phyloP scores from a whole-genome alignment of 2,329 filamentous ascomycete genomes.

The Lomentospora prolificans region DNA sequence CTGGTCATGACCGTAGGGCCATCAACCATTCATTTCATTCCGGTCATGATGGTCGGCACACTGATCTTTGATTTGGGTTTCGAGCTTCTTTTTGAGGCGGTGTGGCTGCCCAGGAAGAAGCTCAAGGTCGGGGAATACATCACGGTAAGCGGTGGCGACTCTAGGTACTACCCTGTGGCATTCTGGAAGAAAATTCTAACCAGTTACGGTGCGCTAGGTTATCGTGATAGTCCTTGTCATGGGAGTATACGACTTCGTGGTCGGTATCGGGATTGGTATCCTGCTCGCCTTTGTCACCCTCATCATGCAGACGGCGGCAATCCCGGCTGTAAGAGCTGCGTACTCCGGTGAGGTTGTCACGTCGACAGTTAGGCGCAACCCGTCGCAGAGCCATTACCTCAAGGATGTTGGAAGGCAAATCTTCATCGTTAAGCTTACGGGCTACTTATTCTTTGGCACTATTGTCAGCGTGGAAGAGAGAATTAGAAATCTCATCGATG shows the following conservation, averaged over 20 bases:
- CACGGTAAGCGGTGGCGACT: conserved; percentile 43
- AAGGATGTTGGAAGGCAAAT: conserved; percentile 80
- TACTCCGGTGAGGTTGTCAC: conserved; percentile 83
- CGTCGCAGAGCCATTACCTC: conserved; percentile 78
- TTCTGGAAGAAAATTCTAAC: conserved; percentile 60
- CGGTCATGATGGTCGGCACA: conserved; percentile 91
- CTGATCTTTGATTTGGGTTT: conserved; percentile 93
- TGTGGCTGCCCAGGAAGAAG: conserved; percentile 83
- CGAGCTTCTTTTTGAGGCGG: conserved; percentile 78
- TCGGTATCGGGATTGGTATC: conserved; percentile 87
- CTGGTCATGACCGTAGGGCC: conserved; percentile 80
- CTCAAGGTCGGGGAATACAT: conserved; percentile 79
- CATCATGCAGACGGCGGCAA: conserved; percentile 81
- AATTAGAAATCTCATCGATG: conserved; percentile 72
- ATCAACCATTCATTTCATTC: conserved; percentile 83
- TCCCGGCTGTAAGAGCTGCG: conserved; percentile 80
- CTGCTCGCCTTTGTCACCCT: conserved; percentile 84
- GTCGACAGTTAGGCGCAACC: conserved; percentile 86
- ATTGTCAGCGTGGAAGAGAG: conserved; percentile 91
- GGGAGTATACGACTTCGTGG: conserved; percentile 94
- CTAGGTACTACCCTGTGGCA: conserved; percentile 15
- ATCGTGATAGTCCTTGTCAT: conserved; percentile 87
- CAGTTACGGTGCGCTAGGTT: conserved; percentile 65
- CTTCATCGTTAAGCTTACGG: conserved; percentile 80
- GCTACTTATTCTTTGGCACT: conserved; percentile 96